Evolutionary conservation across 352 stramenopile species (phyloP), one percentile per base, ranked within the genome.

Genomic region (Blastocystis sp.): DNA sequence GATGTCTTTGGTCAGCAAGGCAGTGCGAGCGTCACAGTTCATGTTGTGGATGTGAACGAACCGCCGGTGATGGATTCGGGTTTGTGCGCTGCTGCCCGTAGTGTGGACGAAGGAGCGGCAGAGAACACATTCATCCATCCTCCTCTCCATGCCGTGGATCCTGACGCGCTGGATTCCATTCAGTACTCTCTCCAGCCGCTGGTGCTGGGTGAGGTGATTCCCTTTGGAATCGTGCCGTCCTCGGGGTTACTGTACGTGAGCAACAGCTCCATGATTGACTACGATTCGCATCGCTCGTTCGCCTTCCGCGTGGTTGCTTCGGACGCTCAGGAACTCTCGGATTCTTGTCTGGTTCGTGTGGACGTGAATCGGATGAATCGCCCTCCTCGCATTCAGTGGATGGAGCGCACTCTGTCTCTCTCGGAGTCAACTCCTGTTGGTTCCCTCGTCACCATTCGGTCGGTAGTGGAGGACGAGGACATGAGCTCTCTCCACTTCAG

Each of bases 21-120:
- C 38, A 54, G 1, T 40, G 66, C 38, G 3, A 54, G 7, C 34
- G 34, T 77, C 4, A n/a, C 21, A 19, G 34, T 77, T 21, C 17
- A 38, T 54, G 66, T 77, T 48, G 14, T 40, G 19, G 43, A 77
- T 77, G 66, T 77, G 3, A 77, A 77, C 40, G 66, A 77, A 10
- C 66, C 43, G 6, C 66, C 66, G 10, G 66, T 34, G 10, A 3
- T 77, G 6, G 19, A 54, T 60, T 10, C 54, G 40, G 38, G 17
- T 34, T 61, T 43, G 4, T 77, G 66, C 45, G 54, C 43, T 3
- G 0, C 40, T 48, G 3, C 42, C 17, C 21, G 66, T 54, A 54
- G 21, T 77, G 11, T 77, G 11, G 34, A 21, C n/a, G 66, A 77
- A 42, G 45, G 60, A 10, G 60, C 38, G 24, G n/a, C 34, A 24